A percentile compares a stretch with the other conserved stretches of the same genome.
These are phyloP conservation scores for Setaria viridis DNA, from an alignment of 202 grass and related monocot genomes.

Conservation along the genomic window DNA sequence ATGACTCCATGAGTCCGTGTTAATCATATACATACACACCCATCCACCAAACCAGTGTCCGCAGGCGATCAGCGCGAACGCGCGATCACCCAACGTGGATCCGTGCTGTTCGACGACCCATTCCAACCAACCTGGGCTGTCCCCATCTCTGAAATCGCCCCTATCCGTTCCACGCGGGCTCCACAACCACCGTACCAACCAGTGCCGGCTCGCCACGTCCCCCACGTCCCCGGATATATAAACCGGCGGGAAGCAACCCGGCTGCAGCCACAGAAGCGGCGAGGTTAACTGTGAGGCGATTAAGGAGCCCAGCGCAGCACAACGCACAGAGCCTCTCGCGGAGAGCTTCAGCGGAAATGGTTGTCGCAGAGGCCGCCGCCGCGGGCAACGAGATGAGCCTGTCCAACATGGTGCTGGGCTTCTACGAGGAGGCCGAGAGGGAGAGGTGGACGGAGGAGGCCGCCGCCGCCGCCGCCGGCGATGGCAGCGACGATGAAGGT, in stretches of 20 bases:
- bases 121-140: neutral
- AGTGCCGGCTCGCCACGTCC: constrained; percentile 47
- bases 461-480: neutral
- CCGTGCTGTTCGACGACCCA: constrained; percentile 31
- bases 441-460: constrained; percentile 23
- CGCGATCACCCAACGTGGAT: constrained; percentile 42
- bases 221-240: constrained; percentile 12
- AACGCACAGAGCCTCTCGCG: neutral
- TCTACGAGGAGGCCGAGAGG: constrained; percentile 62
- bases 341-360: neutral
- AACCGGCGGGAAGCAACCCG: neutral
- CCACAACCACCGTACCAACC: neutral
- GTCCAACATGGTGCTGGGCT: constrained; percentile 62
- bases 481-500: constrained; percentile 36
- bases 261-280: neutral
- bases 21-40: neutral
- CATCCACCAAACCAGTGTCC: neutral
- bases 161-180: constrained; percentile 17
- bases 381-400: constrained; percentile 57
- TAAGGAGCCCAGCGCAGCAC: neutral
- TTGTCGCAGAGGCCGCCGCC: constrained; percentile 4
- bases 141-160: constrained; percentile 3
- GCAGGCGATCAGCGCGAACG: neutral
- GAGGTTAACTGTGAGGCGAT: neutral
- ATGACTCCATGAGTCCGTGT: too few species aligned